Conservation (phyloP, 2,329 filamentous ascomycete genomes). For the Diplocarpon rosae region DNA sequence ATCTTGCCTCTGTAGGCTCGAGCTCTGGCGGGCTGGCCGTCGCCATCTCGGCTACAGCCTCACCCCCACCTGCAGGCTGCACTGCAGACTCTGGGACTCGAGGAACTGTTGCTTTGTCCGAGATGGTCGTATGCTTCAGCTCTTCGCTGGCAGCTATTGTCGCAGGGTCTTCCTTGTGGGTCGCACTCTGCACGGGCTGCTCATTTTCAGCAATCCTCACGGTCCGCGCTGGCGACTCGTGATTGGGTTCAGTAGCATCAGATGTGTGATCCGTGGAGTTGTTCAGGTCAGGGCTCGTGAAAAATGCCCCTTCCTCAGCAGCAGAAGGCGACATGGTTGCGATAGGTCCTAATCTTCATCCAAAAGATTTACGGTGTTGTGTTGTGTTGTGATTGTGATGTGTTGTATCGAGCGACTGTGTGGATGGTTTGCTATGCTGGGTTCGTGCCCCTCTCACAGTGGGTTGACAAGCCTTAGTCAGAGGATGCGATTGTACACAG, state of each 20-base stretch:
- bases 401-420: too few relatives aligned
- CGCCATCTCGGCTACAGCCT: conserved; percentile 15
- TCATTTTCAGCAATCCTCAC: conserved; percentile 16
- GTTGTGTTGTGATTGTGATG: too few relatives aligned
- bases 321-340: conserved; percentile 17
- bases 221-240: conserved; percentile 21
- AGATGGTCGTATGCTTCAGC: conserved; percentile 53
- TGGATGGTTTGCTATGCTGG: neutral
- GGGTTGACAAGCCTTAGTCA: neutral
- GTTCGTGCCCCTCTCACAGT: conserved; percentile 1
- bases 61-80: conserved; percentile 24
- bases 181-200: conserved; percentile 7
- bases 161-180: conserved; percentile 43
- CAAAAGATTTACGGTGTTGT: neutral
- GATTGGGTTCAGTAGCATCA: conserved; percentile 20
- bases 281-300: conserved; percentile 9
- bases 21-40: conserved; percentile 24
- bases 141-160: conserved; percentile 53
- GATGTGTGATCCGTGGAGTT: conserved; percentile 8
- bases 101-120: conserved; percentile 32
- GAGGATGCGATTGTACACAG: neutral
- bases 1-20: conserved; percentile 30
- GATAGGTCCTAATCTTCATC: conserved; percentile 11
- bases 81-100: conserved; percentile 21
- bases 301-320: conserved; percentile 10